These are phyloP conservation scores for Hapsidospora chrysogenum DNA, from an alignment of 495 filamentous ascomycete genomes.

Conservation along the genomic window DNA sequence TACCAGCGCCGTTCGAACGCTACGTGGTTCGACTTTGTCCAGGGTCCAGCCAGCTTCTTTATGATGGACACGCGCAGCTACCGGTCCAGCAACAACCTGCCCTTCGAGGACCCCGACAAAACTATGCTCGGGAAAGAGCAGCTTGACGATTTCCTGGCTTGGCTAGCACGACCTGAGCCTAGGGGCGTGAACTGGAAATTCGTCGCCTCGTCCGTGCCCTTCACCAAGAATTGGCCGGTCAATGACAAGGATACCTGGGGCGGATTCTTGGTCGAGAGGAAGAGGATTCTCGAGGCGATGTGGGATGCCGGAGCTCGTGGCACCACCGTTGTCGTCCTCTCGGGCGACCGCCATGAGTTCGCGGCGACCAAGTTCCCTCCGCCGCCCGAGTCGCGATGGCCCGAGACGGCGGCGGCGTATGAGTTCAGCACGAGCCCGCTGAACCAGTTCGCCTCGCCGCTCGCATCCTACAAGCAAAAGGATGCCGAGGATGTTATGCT, in stretches of 20 bases:
- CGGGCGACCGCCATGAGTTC: constrained; percentile 89
- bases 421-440: constrained; percentile 84
- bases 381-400: constrained; percentile 38
- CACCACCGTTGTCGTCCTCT: constrained; percentile 66
- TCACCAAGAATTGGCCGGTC: constrained; percentile 92
- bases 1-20: constrained; percentile 24
- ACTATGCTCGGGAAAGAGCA: constrained; percentile 77
- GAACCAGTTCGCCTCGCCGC: constrained; percentile 81
- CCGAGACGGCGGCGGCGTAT: constrained; percentile 44
- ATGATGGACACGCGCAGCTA: constrained; percentile 85
- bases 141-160: constrained; percentile 60
- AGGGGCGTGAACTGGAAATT: constrained; percentile 85
- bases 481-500: constrained; percentile 64
- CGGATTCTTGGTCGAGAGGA: constrained; percentile 67
- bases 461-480: constrained; percentile 63
- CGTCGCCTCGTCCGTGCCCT: constrained; percentile 71
- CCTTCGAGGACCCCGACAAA: constrained; percentile 39
- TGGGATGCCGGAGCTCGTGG: constrained; percentile 63
- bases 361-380: constrained; percentile 79
- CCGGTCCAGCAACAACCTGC: constrained; percentile 40
- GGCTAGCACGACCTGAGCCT: constrained; percentile 50
- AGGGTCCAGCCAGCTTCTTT: constrained; percentile 88
- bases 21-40: constrained; percentile 73
- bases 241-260: constrained; percentile 82
- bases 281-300: constrained; percentile 69